Percentiles rank a stretch among this genome's conserved stretches.
phyloP scores from a whole-genome alignment of 2,329 filamentous ascomycete species.

The Fusarium haematococcum region DNA sequence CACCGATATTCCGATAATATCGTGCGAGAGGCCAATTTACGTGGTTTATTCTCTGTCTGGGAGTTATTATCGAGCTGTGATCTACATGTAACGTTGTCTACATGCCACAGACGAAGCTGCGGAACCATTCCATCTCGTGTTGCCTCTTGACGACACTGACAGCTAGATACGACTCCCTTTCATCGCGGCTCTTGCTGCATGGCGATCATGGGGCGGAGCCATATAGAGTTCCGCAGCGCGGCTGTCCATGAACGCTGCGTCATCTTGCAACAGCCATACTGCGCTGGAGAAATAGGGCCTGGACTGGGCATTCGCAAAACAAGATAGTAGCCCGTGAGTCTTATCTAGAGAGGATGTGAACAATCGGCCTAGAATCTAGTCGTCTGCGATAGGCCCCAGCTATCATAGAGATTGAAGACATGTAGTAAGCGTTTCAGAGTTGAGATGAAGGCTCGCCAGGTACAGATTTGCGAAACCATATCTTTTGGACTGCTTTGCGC shows the following conservation, averaged over 20 bases:
- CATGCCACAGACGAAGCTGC: not conserved
- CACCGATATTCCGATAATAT: not conserved
- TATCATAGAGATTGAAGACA: not conserved
- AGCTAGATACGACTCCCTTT: not conserved
- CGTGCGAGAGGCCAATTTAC: not conserved
- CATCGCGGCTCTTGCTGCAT: not conserved
- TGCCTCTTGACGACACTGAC: not conserved
- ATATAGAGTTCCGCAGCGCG: not conserved
- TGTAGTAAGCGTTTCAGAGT: not conserved
- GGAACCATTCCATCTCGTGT: not conserved
- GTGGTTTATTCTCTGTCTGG: not conserved
- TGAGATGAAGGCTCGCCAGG: not conserved
- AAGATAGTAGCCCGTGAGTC: not conserved
- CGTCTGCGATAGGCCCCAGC: too few relatives aligned
- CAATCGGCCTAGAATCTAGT: too few relatives aligned
- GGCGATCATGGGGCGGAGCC: not conserved
- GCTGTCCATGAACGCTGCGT: not conserved
- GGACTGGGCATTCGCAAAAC: not conserved
- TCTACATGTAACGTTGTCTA: not conserved
- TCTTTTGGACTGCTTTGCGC: not conserved
- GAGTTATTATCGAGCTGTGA: not conserved
- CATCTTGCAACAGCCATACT: not conserved
- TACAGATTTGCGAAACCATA: not conserved
- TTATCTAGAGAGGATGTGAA: not conserved
- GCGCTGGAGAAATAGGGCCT: not conserved